A percentile compares a stretch with the other conserved stretches of the same genome.
Conservation (phyloP, 1,284 basidiomycete genomes). For the Malassezia pachydermatis region DNA sequence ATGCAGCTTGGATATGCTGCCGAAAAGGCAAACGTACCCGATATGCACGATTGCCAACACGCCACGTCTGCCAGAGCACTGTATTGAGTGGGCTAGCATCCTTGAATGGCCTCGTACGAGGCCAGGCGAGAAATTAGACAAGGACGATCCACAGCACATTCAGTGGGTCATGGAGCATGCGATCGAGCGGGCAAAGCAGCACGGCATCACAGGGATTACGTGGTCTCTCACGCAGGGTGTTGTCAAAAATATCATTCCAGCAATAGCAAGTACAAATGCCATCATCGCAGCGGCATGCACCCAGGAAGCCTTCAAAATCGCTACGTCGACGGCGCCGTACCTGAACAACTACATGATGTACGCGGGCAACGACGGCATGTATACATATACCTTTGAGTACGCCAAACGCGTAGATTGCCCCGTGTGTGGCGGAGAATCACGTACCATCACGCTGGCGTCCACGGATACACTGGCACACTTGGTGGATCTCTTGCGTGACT, state of each 20-base stretch:
- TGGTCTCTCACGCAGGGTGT: slow-evolving; percentile 97
- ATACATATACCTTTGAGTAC: slow-evolving; percentile 95
- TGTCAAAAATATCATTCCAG: slow-evolving; percentile 98
- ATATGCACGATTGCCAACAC: slow-evolving; percentile 99
- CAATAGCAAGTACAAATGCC: slow-evolving; percentile 50
- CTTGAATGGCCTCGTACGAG: slow-evolving; percentile 87
- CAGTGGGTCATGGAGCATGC: slow-evolving; percentile 81
- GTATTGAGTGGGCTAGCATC: slow-evolving; percentile 99
- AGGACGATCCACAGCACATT: slow-evolving; percentile 90
- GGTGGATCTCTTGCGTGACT: slow-evolving; percentile 29
- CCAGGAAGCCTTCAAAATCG: slow-evolving; percentile 98
- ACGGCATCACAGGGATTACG: slow-evolving; percentile 93
- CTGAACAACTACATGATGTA: slow-evolving; percentile 91
- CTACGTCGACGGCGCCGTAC: slow-evolving; percentile 82
- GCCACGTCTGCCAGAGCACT: slow-evolving; percentile 92
- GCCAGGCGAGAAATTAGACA: slow-evolving; percentile 41
- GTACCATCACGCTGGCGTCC: slow-evolving; percentile 16
- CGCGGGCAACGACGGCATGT: slow-evolving; percentile 86
- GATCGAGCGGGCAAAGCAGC: slow-evolving; percentile 63
- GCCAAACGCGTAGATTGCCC: slow-evolving; percentile 87
- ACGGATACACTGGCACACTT: slow-evolving; percentile 23
- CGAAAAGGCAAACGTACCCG: slow-evolving; percentile 90
- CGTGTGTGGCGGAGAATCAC: slow-evolving; percentile 78
- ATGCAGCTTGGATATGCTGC: slow-evolving; percentile 95
- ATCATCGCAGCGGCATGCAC: slow-evolving; percentile 70